Evolutionary conservation across 345 rosid genomes (phyloP).

Genomic region (Crucihimalaya himalaica): DNA sequence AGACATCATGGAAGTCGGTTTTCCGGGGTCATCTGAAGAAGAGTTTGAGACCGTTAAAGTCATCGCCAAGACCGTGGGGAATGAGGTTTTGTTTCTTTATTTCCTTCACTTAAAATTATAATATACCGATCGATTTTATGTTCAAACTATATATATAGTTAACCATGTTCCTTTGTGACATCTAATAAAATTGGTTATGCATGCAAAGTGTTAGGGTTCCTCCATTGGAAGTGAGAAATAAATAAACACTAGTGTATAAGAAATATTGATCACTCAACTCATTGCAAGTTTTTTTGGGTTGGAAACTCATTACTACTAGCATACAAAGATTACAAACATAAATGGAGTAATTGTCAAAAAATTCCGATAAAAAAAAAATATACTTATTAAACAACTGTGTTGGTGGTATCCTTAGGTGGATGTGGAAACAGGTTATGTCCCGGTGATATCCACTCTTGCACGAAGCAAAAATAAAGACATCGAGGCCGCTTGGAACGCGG

Average conservation of each 20-base stretch:
- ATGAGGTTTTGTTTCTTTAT: constrained; percentile 44
- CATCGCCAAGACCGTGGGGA: constrained; percentile 80
- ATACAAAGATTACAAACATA: not conserved
- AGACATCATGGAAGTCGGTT: constrained; percentile 91
- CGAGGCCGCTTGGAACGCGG: constrained; percentile 76
- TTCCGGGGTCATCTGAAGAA: constrained; percentile 77
- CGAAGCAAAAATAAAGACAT: constrained; percentile 74
- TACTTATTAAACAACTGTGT: not conserved
- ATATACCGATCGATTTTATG: not conserved
- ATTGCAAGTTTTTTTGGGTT: too few relatives aligned
- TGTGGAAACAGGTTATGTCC: constrained; percentile 69
- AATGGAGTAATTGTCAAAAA: not conserved
- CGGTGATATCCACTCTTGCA: constrained; percentile 77
- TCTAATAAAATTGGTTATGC: not conserved
- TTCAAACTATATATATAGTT: not conserved
- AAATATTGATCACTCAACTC: not conserved
- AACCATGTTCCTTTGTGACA: not conserved
- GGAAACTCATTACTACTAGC: not conserved
- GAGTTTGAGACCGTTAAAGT: constrained; percentile 77
- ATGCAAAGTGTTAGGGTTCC: not conserved
- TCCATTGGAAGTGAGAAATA: not conserved
- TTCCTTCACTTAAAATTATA: not conserved
- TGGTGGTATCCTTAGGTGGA: constrained; percentile 32
- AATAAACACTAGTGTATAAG: not conserved
- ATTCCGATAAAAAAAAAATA: not conserved